These are phyloP conservation scores for Friedmanniomyces endolithicus DNA, from an alignment of 495 filamentous ascomycete species.

Conservation along the genomic window DNA sequence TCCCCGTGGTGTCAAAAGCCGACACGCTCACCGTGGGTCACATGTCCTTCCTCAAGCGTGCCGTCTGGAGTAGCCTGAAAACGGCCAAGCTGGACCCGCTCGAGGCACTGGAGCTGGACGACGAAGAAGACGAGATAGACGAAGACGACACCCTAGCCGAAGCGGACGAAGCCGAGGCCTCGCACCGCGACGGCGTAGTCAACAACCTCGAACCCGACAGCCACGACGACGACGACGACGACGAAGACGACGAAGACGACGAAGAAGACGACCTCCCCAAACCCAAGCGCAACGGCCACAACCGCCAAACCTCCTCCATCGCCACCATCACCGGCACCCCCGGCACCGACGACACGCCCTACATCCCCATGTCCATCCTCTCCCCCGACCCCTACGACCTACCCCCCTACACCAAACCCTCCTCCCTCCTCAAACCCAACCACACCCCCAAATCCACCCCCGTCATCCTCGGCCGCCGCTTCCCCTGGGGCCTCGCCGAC, in stretches of 20 bases:
- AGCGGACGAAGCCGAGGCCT: constrained; percentile 38
- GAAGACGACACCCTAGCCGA: constrained; percentile 15
- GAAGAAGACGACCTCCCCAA: constrained; percentile 24
- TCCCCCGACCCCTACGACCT: constrained; percentile 80
- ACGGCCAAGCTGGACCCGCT: constrained; percentile 78
- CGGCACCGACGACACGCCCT: constrained; percentile 28
- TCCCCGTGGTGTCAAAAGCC: constrained; percentile 93
- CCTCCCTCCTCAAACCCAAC: neutral
- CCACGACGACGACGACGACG: neutral
- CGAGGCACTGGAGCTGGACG: constrained; percentile 71
- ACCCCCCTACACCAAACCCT: constrained; percentile 23
- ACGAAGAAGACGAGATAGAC: constrained; percentile 43
- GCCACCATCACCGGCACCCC: constrained; percentile 21
- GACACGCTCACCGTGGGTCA: constrained; percentile 89
- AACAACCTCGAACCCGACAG: too few species aligned
- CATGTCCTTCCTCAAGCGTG: constrained; percentile 84
- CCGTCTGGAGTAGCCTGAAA: constrained; percentile 79
- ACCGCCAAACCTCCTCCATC: constrained; percentile 17
- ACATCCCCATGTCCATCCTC: constrained; percentile 80
- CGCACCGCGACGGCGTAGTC: constrained; percentile 23
- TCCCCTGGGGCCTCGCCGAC: constrained; percentile 94
- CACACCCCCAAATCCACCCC: constrained; percentile 33
- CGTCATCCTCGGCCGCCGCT: constrained; percentile 58
- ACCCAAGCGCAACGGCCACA: constrained; percentile 30
- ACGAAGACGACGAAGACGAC: constrained; percentile 15